Conservation (phyloP, 2,329 filamentous ascomycete species). For the Botrytis porri region DNA sequence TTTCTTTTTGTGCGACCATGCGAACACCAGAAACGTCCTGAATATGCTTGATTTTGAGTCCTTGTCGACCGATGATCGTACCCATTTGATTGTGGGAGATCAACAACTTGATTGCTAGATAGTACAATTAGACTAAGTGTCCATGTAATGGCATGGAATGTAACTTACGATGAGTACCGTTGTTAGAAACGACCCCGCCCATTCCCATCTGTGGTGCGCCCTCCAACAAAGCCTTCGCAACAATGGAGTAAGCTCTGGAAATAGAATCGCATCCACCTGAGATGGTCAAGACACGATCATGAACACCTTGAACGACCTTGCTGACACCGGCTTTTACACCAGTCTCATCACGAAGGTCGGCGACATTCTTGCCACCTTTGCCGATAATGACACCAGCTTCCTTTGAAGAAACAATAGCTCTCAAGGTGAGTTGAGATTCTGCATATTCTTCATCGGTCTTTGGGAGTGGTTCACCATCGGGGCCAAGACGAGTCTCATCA, state of each 20-base stretch:
- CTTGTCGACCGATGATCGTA: constrained; percentile 95
- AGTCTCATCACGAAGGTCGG: constrained; percentile 93
- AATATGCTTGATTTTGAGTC: constrained; percentile 99
- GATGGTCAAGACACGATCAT: constrained; percentile 94
- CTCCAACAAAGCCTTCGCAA: constrained; percentile 86
- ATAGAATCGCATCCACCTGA: constrained; percentile 86
- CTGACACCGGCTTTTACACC: constrained; percentile 97
- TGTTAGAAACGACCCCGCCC: constrained; percentile 83
- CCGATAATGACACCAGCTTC: constrained; percentile 99
- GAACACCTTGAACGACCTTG: constrained; percentile 97
- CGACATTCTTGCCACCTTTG: constrained; percentile 97
- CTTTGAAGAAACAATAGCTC: constrained; percentile 97
- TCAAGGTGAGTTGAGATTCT: constrained; percentile 84
- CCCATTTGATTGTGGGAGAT: constrained; percentile 99
- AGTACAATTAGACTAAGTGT: constrained; percentile 13
- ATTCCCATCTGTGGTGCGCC: constrained; percentile 94
- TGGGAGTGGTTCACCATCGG: constrained; percentile 74
- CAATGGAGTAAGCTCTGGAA: constrained; percentile 87
- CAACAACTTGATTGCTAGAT: constrained; percentile 85
- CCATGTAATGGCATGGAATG: not conserved
- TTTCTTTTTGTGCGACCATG: constrained; percentile 99
- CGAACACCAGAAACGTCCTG: constrained; percentile 95
- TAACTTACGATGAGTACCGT: constrained; percentile 88
- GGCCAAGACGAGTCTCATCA: constrained; percentile 60
- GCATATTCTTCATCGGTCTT: constrained; percentile 98